These are phyloP conservation scores for Macrolepiota albuminosa DNA, from an alignment of 768 basidiomycete genomes.

Conservation along the genomic window DNA sequence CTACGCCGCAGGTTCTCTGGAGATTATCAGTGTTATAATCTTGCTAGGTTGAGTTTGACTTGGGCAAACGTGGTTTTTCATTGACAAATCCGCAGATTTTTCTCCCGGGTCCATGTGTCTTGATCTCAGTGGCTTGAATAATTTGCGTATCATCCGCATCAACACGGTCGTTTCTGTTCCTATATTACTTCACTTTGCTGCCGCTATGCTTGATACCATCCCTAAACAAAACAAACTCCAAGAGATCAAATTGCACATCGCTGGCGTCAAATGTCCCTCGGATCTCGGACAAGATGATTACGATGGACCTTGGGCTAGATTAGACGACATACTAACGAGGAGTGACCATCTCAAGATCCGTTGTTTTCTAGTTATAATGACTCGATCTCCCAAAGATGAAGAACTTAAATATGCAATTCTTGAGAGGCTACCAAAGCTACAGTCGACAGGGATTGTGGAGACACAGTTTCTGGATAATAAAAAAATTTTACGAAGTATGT, in stretches of 20 bases:
- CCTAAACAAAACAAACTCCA: slow-evolving; percentile 1
- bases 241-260: neutral
- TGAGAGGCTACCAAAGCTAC: neutral
- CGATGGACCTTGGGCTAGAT: neutral
- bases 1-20: neutral
- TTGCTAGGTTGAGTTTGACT: neutral
- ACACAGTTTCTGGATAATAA: neutral
- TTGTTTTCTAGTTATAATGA: neutral
- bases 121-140: neutral
- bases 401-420: neutral
- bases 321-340: neutral
- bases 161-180: neutral
- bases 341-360: neutral
- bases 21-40: neutral
- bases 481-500: too few species aligned
- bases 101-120: neutral
- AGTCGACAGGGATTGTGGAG: neutral
- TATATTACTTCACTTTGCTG: neutral
- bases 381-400: neutral
- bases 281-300: neutral
- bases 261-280: neutral
- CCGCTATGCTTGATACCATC: neutral
- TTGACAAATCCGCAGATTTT: neutral
- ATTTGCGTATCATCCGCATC: slow-evolving; percentile 1
- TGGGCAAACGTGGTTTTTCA: too few species aligned